Percentiles rank a stretch among this genome's conserved stretches.
These are phyloP conservation scores for Vigna radiata DNA, from an alignment of 306 rosid species.

Conservation along the genomic window DNA sequence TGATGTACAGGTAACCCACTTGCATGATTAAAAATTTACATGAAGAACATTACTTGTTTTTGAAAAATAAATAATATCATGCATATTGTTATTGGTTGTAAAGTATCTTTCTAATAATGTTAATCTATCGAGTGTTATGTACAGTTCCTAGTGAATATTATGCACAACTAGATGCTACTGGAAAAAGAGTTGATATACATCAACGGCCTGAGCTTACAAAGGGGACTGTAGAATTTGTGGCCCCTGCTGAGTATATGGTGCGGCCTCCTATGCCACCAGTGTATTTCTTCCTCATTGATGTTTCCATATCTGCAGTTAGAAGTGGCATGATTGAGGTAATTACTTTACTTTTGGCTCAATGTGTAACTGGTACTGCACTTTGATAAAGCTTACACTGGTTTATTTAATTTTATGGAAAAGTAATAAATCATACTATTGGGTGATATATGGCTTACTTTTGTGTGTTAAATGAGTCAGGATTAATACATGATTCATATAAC, in stretches of 20 bases:
- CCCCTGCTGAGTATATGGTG: slow-evolving; percentile 99
- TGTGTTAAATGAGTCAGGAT: slow-evolving; percentile 8
- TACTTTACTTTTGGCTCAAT: slow-evolving; percentile 18
- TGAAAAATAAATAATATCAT: slow-evolving; percentile 10
- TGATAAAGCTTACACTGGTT: neutral
- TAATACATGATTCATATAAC: slow-evolving; percentile 34
- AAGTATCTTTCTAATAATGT: slow-evolving; percentile 24
- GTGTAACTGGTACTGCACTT: slow-evolving; percentile 21
- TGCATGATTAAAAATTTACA: slow-evolving; percentile 15
- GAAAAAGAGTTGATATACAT: slow-evolving; percentile 87
- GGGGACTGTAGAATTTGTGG: slow-evolving; percentile 98
- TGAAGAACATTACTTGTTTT: slow-evolving; percentile 31
- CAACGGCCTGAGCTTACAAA: slow-evolving; percentile 89
- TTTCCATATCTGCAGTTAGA: slow-evolving; percentile 90
- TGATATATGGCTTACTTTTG: slow-evolving; percentile 25
- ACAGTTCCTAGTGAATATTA: slow-evolving; percentile 96
- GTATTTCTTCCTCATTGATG: slow-evolving; percentile 95
- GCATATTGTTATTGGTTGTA: slow-evolving; percentile 31
- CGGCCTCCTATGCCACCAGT: slow-evolving; percentile 99
- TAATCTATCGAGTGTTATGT: slow-evolving; percentile 35
- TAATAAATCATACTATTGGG: slow-evolving; percentile 7
- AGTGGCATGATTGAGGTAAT: slow-evolving; percentile 99
- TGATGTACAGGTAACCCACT: slow-evolving; percentile 10
- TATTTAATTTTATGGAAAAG: neutral
- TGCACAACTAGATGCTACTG: slow-evolving; percentile 91